Conservation (phyloP, 306 rosid genomes). For the Fragaria ananassa region DNA sequence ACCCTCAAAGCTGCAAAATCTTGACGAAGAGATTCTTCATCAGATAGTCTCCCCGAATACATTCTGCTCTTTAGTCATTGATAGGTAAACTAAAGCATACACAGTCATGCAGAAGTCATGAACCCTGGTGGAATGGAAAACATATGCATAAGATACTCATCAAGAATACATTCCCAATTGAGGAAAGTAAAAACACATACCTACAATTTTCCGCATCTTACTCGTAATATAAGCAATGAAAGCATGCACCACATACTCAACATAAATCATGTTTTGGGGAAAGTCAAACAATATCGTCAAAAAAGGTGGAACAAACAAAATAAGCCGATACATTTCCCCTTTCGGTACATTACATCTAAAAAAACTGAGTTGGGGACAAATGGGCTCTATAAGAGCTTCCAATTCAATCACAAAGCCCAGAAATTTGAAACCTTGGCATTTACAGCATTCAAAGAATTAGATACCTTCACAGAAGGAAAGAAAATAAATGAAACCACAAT, state of each 20-base stretch:
- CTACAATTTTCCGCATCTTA: not conserved
- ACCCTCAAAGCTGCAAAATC: slow-evolving; percentile 70
- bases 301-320: not conserved
- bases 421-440: not conserved
- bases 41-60: slow-evolving; percentile 53
- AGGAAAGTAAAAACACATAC: not conserved
- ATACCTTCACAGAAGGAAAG: not conserved
- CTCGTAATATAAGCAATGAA: not conserved
- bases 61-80: slow-evolving; percentile 44
- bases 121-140: slow-evolving; percentile 27
- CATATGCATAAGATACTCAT: slow-evolving; percentile 16
- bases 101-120: slow-evolving; percentile 19
- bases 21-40: slow-evolving; percentile 54
- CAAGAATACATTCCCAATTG: not conserved
- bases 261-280: not conserved
- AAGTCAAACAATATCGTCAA: not conserved
- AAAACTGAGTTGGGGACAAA: not conserved
- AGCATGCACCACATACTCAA: not conserved
- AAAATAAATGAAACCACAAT: not conserved
- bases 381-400: not conserved
- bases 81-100: slow-evolving; percentile 15
- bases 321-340: not conserved
- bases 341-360: not conserved
- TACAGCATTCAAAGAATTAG: not conserved
- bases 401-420: not conserved